These are phyloP conservation scores for Scleroderma bovista DNA, from an alignment of 768 basidiomycete species.

Conservation along the genomic window DNA sequence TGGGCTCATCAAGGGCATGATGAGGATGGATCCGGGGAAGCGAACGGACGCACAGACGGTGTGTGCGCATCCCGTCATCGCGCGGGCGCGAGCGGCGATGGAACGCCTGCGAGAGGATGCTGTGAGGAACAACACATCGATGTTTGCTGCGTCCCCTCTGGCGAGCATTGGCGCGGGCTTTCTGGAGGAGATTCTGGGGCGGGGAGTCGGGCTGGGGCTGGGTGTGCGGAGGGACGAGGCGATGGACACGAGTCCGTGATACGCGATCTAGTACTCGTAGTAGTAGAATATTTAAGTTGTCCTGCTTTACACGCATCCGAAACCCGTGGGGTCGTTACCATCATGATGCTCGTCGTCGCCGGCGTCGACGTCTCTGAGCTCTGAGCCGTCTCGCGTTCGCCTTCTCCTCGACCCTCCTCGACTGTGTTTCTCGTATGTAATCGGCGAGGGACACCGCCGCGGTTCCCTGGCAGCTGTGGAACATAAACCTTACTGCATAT, in stretches of 20 bases:
- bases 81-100: constrained; percentile 61
- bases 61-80: constrained; percentile 56
- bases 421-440: constrained; percentile 17
- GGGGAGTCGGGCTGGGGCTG: constrained; percentile 3
- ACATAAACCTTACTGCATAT: constrained; percentile 9
- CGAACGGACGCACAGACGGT: constrained; percentile 57
- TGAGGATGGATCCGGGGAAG: constrained; percentile 60
- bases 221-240: constrained; percentile 18
- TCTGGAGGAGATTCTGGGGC: constrained; percentile 55
- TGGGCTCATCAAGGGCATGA: constrained; percentile 67
- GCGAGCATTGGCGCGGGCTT: constrained; percentile 57
- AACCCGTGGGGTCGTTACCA: too few species aligned
- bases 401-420: not conserved
- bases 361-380: too few species aligned
- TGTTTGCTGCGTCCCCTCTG: constrained; percentile 59
- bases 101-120: constrained; percentile 38
- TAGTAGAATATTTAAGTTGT: too few species aligned
- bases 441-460: constrained; percentile 4
- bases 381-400: not conserved
- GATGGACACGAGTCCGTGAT: constrained; percentile 39
- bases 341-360: too few species aligned
- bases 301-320: too few species aligned
- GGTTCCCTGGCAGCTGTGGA: not conserved
- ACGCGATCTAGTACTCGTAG: too few species aligned
- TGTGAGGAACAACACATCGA: constrained; percentile 30